phyloP scores from a whole-genome alignment of 495 filamentous ascomycete genomes.

The Talaromyces stipitatus region DNA sequence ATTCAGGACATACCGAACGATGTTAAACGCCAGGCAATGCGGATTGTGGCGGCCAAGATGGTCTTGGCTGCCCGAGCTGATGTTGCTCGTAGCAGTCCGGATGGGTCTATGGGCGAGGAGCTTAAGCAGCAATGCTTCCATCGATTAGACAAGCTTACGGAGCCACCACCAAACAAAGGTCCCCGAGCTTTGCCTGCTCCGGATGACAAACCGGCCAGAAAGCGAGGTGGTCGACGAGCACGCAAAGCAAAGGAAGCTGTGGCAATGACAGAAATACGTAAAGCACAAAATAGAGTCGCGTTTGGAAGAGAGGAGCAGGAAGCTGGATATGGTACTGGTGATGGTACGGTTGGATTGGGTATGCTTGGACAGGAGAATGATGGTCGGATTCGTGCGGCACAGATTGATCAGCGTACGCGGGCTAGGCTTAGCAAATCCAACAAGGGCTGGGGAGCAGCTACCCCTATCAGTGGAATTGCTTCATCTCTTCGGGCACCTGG shows the following conservation, averaged over 20 bases:
- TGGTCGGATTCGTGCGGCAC: conserved; percentile 75
- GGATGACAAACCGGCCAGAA: conserved; percentile 89
- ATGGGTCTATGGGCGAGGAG: conserved; percentile 80
- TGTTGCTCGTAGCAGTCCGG: conserved; percentile 70
- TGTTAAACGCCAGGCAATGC: conserved; percentile 89
- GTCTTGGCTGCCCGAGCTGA: conserved; percentile 86
- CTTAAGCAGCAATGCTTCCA: conserved; percentile 75
- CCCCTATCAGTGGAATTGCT: conserved; percentile 54
- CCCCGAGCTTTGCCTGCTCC: conserved; percentile 83
- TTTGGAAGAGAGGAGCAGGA: conserved; percentile 96
- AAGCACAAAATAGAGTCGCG: conserved; percentile 91
- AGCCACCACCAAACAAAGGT: conserved; percentile 88
- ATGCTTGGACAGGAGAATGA: conserved; percentile 90
- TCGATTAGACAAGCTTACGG: conserved; percentile 87
- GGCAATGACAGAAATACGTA: conserved; percentile 94
- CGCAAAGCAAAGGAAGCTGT: conserved; percentile 95
- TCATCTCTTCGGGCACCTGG: conserved; percentile 67
- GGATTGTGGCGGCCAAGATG: conserved; percentile 89
- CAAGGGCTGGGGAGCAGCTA: conserved; percentile 84
- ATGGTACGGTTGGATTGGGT: conserved; percentile 79
- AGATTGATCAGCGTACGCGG: conserved; percentile 88
- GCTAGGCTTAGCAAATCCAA: conserved; percentile 92
- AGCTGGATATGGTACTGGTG: conserved; percentile 83
- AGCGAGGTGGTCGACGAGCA: conserved; percentile 85
- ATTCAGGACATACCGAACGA: conserved; percentile 77